Conservation (phyloP, 2,329 filamentous ascomycete species). For the Ilyonectria robusta region DNA sequence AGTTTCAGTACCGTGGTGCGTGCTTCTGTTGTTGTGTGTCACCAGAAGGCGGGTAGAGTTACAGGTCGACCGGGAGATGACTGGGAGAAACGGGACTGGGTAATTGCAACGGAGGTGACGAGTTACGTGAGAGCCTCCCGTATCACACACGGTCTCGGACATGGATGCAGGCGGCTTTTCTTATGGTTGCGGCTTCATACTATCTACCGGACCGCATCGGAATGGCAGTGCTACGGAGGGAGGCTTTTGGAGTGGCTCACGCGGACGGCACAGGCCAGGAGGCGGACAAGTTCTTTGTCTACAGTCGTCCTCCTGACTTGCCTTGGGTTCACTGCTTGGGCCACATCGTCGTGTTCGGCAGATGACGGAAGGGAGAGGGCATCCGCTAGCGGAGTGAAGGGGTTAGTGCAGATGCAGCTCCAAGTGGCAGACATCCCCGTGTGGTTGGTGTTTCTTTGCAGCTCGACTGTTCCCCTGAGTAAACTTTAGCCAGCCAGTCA, state of each 20-base stretch:
- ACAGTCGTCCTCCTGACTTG: background rate
- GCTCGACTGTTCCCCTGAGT: background rate
- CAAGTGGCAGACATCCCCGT: background rate
- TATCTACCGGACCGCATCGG: background rate
- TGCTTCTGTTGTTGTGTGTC: background rate
- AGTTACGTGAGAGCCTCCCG: background rate
- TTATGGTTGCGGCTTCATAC: background rate
- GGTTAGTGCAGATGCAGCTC: too few species aligned
- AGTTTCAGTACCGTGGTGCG: background rate
- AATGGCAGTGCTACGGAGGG: background rate
- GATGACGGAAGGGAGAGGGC: background rate
- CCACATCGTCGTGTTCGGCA: background rate
- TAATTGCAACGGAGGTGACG: background rate
- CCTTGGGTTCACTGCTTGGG: background rate
- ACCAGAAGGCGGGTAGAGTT: background rate
- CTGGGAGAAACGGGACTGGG: too few species aligned
- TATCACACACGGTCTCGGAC: background rate
- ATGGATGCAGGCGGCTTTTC: background rate
- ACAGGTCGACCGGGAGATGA: background rate
- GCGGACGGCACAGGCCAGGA: background rate
- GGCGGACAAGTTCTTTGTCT: constrained; percentile 1
- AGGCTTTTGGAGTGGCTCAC: background rate
- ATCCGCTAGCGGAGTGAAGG: too few species aligned
- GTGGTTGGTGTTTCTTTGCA: background rate
- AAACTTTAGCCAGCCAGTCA: background rate